Percentiles rank a stretch among this genome's conserved stretches.
Evolutionary conservation across 345 rosid genomes (phyloP).

Genomic region (Raphanus sativus): DNA sequence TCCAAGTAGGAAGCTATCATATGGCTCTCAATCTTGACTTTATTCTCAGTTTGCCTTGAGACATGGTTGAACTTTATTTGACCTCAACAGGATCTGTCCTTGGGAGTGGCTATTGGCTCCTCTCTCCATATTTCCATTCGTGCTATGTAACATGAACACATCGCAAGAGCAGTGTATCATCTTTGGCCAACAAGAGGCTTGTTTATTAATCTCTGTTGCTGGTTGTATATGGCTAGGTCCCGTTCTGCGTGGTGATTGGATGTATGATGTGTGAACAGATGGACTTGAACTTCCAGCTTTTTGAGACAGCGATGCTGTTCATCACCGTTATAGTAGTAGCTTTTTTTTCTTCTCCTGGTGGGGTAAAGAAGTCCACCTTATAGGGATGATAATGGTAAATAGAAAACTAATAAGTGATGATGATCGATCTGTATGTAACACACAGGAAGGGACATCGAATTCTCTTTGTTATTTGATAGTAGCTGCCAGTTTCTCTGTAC

Average conservation of each 20-base stretch:
- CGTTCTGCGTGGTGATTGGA: slow-evolving; percentile 76
- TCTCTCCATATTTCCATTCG: slow-evolving; percentile 96
- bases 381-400: neutral
- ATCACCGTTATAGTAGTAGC: slow-evolving; percentile 82
- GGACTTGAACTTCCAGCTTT: slow-evolving; percentile 88
- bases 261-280: slow-evolving; percentile 82
- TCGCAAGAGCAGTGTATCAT: slow-evolving; percentile 14
- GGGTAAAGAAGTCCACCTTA: neutral
- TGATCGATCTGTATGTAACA: slow-evolving; percentile 1
- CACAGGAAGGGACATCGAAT: slow-evolving; percentile 86
- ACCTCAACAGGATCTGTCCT: slow-evolving; percentile 73
- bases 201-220: neutral
- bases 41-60: too few relatives aligned
- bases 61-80: neutral
- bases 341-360: slow-evolving; percentile 83
- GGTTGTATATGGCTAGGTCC: slow-evolving; percentile 46
- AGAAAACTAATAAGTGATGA: neutral
- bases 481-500: slow-evolving; percentile 87
- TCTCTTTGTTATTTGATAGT: slow-evolving; percentile 82
- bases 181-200: slow-evolving; percentile 7
- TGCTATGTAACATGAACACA: too few relatives aligned
- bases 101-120: slow-evolving; percentile 99
- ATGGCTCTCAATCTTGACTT: slow-evolving; percentile 91
- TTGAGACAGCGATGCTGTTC: slow-evolving; percentile 87
- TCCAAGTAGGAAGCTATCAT: slow-evolving; percentile 77